phyloP scores from a whole-genome alignment of 1,139 yeast genomes.

The Zygosaccharomyces sapae region DNA sequence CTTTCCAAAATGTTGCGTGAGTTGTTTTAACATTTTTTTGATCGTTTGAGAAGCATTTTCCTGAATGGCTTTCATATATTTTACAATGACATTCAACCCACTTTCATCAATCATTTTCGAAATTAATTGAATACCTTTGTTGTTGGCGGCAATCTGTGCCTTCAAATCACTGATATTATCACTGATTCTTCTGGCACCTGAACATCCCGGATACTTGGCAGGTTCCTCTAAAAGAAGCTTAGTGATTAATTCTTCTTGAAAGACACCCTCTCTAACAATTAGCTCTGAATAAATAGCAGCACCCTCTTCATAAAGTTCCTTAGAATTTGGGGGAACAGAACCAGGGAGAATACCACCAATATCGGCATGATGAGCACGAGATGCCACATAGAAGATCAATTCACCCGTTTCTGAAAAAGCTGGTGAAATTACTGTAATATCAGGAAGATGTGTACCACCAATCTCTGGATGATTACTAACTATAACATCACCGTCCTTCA shows the following conservation, averaged over 20 bases:
- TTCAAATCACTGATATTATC: constrained; percentile 48
- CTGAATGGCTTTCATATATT: constrained; percentile 47
- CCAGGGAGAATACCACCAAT: constrained; percentile 49
- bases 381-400: constrained; percentile 44
- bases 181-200: constrained; percentile 45
- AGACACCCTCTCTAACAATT: constrained; percentile 40
- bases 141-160: constrained; percentile 49
- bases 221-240: constrained; percentile 41
- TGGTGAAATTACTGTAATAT: constrained; percentile 66
- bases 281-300: constrained; percentile 45
- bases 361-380: constrained; percentile 53
- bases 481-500: constrained; percentile 66
- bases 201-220: constrained; percentile 43
- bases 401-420: constrained; percentile 42
- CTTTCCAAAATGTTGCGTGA: constrained; percentile 29
- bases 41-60: constrained; percentile 44
- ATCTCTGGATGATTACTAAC: constrained; percentile 76
- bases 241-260: constrained; percentile 42
- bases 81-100: constrained; percentile 37
- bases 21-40: constrained; percentile 35
- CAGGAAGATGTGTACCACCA: constrained; percentile 83
- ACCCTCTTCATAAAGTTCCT: constrained; percentile 46
- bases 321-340: constrained; percentile 48
- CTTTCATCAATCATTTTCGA: constrained; percentile 39
- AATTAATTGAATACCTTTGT: constrained; percentile 44